Evolutionary conservation across 352 stramenopile genomes (phyloP).

Genomic region (Pythium aquatile): DNA sequence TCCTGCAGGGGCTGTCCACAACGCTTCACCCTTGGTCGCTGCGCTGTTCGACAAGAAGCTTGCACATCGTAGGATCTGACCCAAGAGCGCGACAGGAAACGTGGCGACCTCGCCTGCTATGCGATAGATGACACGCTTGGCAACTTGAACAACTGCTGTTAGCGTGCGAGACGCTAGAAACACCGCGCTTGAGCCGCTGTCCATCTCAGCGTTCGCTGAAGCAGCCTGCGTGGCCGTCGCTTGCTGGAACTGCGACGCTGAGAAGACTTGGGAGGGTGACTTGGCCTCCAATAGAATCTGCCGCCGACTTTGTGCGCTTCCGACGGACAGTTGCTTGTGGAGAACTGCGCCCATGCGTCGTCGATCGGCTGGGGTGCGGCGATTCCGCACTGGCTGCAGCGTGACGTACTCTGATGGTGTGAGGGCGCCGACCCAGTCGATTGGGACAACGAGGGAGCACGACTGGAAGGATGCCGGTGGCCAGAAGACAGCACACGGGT

Average conservation of each 20-base stretch:
- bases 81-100: constrained; percentile 49
- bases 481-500: constrained; percentile 55
- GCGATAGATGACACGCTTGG: constrained; percentile 45
- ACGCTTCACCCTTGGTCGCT: neutral
- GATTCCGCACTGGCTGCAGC: constrained; percentile 41
- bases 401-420: constrained; percentile 73
- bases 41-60: constrained; percentile 27
- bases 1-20: constrained; percentile 35
- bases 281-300: constrained; percentile 13
- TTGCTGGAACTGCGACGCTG: neutral
- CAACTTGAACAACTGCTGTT: constrained; percentile 19
- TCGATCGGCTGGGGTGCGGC: constrained; percentile 7
- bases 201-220: neutral
- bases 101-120: constrained; percentile 31
- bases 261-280: constrained; percentile 21
- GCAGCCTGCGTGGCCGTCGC: neutral
- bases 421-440: constrained; percentile 65
- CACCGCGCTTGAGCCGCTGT: too few relatives aligned
- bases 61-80: constrained; percentile 37
- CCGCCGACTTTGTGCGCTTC: neutral
- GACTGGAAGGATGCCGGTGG: constrained; percentile 45
- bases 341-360: neutral
- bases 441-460: constrained; percentile 43
- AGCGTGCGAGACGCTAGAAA: neutral
- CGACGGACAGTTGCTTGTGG: neutral